Percentiles rank a stretch among this genome's conserved stretches.
Evolutionary conservation across 495 filamentous ascomycete genomes (phyloP).

Genomic region (Hypoxylon perforatum): DNA sequence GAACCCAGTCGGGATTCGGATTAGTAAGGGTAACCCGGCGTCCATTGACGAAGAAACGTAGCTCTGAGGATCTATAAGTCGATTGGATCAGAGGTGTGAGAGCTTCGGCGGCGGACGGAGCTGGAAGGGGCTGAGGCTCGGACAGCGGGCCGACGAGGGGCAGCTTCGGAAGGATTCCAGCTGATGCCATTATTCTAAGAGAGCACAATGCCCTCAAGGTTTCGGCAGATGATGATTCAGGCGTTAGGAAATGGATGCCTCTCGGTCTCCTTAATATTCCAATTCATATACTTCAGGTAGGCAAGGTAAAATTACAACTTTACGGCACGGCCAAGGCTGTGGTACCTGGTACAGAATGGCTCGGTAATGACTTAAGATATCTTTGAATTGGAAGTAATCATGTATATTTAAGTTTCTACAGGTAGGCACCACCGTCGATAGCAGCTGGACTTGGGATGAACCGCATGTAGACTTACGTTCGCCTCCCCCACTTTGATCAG

Average conservation of each 20-base stretch:
- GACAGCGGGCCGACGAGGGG: slow-evolving; percentile 3
- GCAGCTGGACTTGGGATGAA: background rate
- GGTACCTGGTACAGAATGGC: no score
- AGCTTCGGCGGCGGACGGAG: slow-evolving; percentile 33
- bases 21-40: slow-evolving; percentile 39
- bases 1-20: slow-evolving; percentile 45
- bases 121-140: slow-evolving; percentile 4
- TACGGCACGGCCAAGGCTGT: background rate
- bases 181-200: slow-evolving; percentile 26
- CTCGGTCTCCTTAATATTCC: background rate
- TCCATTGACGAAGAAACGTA: slow-evolving; percentile 50
- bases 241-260: background rate
- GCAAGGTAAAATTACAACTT: background rate
- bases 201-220: background rate
- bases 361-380: no score
- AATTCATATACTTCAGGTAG: background rate
- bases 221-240: background rate
- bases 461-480: background rate
- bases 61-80: slow-evolving; percentile 37
- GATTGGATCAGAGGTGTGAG: slow-evolving; percentile 38
- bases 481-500: slow-evolving; percentile 5
- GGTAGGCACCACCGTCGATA: background rate
- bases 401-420: background rate
- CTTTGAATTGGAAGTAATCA: no score
- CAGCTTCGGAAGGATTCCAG: slow-evolving; percentile 29